Evolutionary conservation across 148 eudicot species (phyloP).

Genomic region (Hydrangea macrophylla): DNA sequence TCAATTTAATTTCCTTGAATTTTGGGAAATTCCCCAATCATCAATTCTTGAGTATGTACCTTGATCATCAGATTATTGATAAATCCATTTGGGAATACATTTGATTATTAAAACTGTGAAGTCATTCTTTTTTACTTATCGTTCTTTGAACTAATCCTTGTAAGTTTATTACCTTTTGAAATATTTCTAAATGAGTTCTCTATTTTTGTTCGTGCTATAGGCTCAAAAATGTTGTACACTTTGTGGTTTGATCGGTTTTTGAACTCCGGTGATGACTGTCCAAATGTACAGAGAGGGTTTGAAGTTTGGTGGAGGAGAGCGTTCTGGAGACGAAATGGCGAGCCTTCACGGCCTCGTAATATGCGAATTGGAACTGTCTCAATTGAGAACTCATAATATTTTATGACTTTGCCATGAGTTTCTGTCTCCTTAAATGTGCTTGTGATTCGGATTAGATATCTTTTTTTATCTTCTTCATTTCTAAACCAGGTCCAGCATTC

Average conservation of each 20-base stretch:
- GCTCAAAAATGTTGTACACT: too few species aligned
- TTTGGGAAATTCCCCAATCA: too few species aligned
- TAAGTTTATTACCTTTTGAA: too few species aligned
- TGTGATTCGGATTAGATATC: background rate
- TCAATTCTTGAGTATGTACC: too few species aligned
- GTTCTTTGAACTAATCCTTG: too few species aligned
- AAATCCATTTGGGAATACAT: too few species aligned
- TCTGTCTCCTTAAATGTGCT: conserved; percentile 1
- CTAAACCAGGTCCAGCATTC: conserved; percentile 6
- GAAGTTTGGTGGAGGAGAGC: conserved; percentile 99
- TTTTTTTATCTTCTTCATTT: conserved; percentile 7
- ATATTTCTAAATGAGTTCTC: too few species aligned
- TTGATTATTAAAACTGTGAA: too few species aligned
- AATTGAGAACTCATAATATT: conserved; percentile 38
- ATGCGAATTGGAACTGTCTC: conserved; percentile 39
- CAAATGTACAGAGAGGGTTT: conserved; percentile 85
- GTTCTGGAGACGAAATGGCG: conserved; percentile 67
- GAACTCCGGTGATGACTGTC: conserved; percentile 88
- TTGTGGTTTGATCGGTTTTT: conserved; percentile 94
- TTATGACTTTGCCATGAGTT: background rate
- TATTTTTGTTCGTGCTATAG: too few species aligned
- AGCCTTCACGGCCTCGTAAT: conserved; percentile 37
- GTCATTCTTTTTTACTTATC: too few species aligned
- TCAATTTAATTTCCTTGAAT: too few species aligned
- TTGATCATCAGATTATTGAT: too few species aligned